Conservation (phyloP, 192 early-diverging fungal species). For the Podochytrium sp. region DNA sequence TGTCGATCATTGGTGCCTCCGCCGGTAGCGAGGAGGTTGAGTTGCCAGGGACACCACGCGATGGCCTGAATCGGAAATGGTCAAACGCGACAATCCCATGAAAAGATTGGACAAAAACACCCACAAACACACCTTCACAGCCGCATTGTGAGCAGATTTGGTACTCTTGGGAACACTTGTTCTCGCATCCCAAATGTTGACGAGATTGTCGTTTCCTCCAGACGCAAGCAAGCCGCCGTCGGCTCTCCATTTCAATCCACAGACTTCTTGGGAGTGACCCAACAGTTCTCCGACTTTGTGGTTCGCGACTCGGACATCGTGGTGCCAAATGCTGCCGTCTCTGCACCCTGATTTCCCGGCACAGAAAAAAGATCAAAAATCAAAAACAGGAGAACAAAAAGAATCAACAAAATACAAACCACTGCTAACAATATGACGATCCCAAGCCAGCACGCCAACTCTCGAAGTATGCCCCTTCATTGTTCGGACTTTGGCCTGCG, state of each 20-base stretch:
- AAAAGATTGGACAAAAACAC: too few relatives aligned
- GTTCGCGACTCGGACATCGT: slow-evolving; percentile 85
- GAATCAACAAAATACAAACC: not conserved
- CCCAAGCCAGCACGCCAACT: slow-evolving; percentile 88
- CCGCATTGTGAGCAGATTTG: slow-evolving; percentile 58
- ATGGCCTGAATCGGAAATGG: slow-evolving; percentile 64
- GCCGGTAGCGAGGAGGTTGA: slow-evolving; percentile 63
- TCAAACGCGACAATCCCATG: slow-evolving; percentile 19
- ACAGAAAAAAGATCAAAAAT: not conserved
- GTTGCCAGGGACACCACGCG: slow-evolving; percentile 95
- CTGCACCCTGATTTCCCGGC: slow-evolving; percentile 59
- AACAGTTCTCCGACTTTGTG: slow-evolving; percentile 77
- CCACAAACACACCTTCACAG: slow-evolving; percentile 63
- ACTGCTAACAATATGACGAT: slow-evolving; percentile 77
- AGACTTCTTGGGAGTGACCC: slow-evolving; percentile 69
- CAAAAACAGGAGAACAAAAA: not conserved
- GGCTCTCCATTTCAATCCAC: slow-evolving; percentile 56
- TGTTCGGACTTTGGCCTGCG: slow-evolving; percentile 71
- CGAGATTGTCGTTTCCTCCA: slow-evolving; percentile 65
- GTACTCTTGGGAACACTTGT: slow-evolving; percentile 47
- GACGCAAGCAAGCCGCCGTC: slow-evolving; percentile 57
- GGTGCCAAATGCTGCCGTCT: slow-evolving; percentile 92
- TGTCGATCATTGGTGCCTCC: slow-evolving; percentile 55
- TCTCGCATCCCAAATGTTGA: slow-evolving; percentile 63
- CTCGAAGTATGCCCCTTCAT: slow-evolving; percentile 82